Conservation (phyloP, 2,329 filamentous ascomycete genomes). For the Grosmannia penicillata region DNA sequence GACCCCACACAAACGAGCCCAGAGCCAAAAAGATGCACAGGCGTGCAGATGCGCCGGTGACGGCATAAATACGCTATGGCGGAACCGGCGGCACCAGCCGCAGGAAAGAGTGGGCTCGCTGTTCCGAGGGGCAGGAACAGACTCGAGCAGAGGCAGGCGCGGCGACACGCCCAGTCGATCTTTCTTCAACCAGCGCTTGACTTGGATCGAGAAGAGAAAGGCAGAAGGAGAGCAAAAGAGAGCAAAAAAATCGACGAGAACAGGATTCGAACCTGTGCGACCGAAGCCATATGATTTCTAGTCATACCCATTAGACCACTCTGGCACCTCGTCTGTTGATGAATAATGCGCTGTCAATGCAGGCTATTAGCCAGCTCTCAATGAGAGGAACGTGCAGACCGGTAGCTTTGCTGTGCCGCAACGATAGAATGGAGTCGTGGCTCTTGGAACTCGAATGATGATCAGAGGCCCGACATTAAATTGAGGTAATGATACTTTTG, state of each 20-base stretch:
- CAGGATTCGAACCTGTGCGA: conserved; percentile 10
- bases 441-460: no score
- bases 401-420: no score
- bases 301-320: conserved; percentile 12
- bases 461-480: no score
- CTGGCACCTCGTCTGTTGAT: conserved; percentile 8
- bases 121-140: no score
- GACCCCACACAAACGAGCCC: conserved; percentile 43
- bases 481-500: no score
- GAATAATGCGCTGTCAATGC: background rate
- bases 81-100: background rate
- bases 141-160: no score
- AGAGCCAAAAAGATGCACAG: conserved; percentile 37
- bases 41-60: conserved; percentile 26
- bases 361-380: background rate
- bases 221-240: background rate
- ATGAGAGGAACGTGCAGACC: background rate
- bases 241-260: conserved; percentile 8
- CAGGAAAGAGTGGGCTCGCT: background rate
- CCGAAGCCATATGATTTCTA: conserved; percentile 11
- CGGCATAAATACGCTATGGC: conserved; percentile 7
- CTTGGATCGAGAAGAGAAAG: background rate
- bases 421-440: no score
- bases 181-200: background rate
- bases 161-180: no score